phyloP scores from a whole-genome alignment of 768 basidiomycete species.

The Tylopilus sp. region DNA sequence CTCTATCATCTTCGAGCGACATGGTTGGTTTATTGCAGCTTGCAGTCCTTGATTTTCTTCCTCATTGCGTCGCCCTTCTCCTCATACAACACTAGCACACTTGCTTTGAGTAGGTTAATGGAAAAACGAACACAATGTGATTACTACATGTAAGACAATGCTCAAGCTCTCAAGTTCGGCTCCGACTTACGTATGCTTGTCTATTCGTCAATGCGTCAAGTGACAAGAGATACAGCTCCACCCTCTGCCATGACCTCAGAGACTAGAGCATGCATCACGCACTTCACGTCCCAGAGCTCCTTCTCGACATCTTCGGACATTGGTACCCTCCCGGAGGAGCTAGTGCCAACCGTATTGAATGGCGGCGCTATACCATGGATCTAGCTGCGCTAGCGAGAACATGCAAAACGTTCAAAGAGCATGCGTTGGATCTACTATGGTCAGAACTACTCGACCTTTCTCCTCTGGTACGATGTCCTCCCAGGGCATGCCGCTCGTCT shows the following conservation, averaged over 20 bases:
- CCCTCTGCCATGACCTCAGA: neutral
- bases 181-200: no score
- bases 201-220: no score
- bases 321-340: neutral
- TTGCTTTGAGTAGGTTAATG: slow-evolving; percentile 4
- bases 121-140: neutral
- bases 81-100: slow-evolving; percentile 3
- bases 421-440: neutral
- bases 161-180: no score
- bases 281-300: neutral
- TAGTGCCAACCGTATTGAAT: neutral
- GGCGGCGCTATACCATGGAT: neutral
- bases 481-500: neutral
- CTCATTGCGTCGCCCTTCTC: neutral
- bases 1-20: neutral
- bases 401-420: neutral
- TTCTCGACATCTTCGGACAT: neutral
- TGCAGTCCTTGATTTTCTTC: neutral
- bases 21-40: neutral
- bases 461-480: neutral
- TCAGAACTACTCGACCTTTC: neutral
- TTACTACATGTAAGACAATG: neutral
- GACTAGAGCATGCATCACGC: neutral
- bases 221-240: no score
- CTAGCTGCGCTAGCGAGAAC: neutral